A percentile compares a stretch with the other conserved stretches of the same genome.
phyloP scores from a whole-genome alignment of 1,284 basidiomycete species.

The Phaffia rhodozyma region DNA sequence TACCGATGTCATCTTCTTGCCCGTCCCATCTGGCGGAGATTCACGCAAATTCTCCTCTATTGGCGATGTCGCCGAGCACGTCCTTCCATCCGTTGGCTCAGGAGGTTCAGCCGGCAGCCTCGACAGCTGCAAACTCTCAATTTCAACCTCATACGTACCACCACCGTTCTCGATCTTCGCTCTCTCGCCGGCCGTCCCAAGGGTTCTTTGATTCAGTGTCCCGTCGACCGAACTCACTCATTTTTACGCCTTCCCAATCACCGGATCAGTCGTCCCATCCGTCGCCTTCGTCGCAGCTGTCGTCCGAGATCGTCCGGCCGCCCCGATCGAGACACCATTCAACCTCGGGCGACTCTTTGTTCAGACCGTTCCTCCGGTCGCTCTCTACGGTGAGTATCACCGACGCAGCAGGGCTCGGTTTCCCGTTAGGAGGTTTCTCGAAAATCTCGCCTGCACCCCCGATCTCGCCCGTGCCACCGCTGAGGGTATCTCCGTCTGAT shows the following conservation, averaged over 20 bases:
- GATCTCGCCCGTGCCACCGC: background rate
- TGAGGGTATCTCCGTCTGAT: conserved; percentile 5
- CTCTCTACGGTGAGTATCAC: conserved; percentile 13
- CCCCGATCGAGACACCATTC: conserved; percentile 12
- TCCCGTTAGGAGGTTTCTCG: conserved; percentile 10
- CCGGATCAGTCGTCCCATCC: background rate
- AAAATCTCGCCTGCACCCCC: conserved; percentile 14
- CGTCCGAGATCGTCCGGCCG: conserved; percentile 12
- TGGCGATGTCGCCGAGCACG: too few species aligned
- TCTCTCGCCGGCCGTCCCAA: conserved; percentile 14
- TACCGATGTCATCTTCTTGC: too few species aligned
- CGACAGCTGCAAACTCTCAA: background rate
- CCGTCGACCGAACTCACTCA: conserved; percentile 17
- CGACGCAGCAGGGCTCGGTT: background rate
- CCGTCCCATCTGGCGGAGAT: too few species aligned
- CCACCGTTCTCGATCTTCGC: background rate
- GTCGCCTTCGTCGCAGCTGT: background rate
- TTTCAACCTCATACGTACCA: background rate
- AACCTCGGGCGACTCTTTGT: background rate
- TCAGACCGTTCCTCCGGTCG: conserved; percentile 9
- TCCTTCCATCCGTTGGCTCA: too few species aligned
- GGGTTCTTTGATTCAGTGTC: conserved; percentile 18
- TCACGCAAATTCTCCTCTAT: background rate
- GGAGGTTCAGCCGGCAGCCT: background rate
- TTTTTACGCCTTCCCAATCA: conserved; percentile 13